Conservation (phyloP, 1,284 basidiomycete species). For the Apiotrichum porosum region DNA sequence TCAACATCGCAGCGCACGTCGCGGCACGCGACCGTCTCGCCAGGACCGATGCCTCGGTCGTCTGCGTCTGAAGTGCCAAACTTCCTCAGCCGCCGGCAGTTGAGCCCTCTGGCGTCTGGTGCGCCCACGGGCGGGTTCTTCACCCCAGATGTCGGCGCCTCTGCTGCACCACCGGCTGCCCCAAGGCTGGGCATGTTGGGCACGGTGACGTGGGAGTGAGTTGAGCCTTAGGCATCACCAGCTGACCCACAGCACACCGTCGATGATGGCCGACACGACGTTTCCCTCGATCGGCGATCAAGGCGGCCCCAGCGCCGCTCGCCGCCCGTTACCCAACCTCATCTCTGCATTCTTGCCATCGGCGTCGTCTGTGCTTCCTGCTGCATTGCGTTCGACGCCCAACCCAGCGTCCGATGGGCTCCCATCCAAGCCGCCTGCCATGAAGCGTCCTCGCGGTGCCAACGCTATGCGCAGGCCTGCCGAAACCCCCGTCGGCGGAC, state of each 20-base stretch:
- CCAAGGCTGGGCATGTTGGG: slow-evolving; percentile 34
- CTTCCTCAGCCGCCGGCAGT: slow-evolving; percentile 54
- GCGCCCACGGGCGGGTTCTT: slow-evolving; percentile 63
- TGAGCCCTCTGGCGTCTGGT: slow-evolving; percentile 29
- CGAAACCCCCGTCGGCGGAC: slow-evolving; percentile 8
- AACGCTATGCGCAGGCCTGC: slow-evolving; percentile 1
- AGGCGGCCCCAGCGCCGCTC: slow-evolving; percentile 8
- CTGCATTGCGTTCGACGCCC: slow-evolving; percentile 26
- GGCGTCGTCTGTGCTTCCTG: slow-evolving; percentile 16
- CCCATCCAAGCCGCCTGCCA: slow-evolving; percentile 37
- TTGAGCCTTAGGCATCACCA: not conserved
- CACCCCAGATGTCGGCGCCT: slow-evolving; percentile 56
- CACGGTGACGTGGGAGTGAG: slow-evolving; percentile 35
- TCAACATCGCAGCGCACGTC: slow-evolving; percentile 14
- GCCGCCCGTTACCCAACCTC: slow-evolving; percentile 35
- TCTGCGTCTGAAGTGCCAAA: slow-evolving; percentile 45
- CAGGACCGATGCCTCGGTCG: slow-evolving; percentile 44
- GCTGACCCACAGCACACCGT: slow-evolving; percentile 29
- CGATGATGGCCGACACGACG: slow-evolving; percentile 32
- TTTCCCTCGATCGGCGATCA: slow-evolving; percentile 30
- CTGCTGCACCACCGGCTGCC: not conserved
- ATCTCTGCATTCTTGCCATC: slow-evolving; percentile 7
- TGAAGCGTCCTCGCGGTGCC: slow-evolving; percentile 41
- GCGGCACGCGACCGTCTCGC: slow-evolving; percentile 55
- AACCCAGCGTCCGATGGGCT: slow-evolving; percentile 9